Evolutionary conservation across 225 moss, liverwort and hornwort species (phyloP), one percentile per base, ranked within the genome.

Genomic region (Sphagnum contortum): DNA sequence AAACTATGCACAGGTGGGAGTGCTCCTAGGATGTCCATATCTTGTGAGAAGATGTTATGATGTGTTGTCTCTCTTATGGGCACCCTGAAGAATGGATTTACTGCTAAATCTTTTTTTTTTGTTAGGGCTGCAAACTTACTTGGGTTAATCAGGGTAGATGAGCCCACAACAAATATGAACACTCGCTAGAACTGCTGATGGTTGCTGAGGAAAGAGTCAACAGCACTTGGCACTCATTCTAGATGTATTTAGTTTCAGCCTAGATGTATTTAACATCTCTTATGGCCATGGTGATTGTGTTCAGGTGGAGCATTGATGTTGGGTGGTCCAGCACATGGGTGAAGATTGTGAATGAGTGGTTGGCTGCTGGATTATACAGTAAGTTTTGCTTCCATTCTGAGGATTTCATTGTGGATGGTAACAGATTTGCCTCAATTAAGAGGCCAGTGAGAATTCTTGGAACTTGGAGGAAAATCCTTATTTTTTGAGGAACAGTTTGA

Each of bases 281-380:
- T 29, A 29, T 29, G 29, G 29, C 29, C 29, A 29, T 29, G 29
- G n/a, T 29, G 29, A 29, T 52, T 52, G 52, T 64, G 66, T 0
- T 45, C 48, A 91, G 88, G 68, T 92, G 89, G 89, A 89, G 81
- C 60, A 87, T 87, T 62, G 87, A 89, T 69, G 65, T 83, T 57
- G 92, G 89, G 0, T 92, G 92, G 89, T 81, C 81, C 6, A 89
- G 89, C 64, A 79, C 83, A 9, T 88, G 91, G 91, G 88, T 88
- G 74, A 91, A 86, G 62, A 83, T 92, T 71, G 77, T 79, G 9
- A 92, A 85, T 48, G 70, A 85, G 64, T 92, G 89, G 92, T 74
- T 89, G 11, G 81, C 89, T 6, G 81, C 81, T 57, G 4, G 69
- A 48, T 66, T 92, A 5, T 89, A 92, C 50, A 57, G 88, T 91